Conservation (phyloP, 306 rosid species). For the Acacia confusa region DNA sequence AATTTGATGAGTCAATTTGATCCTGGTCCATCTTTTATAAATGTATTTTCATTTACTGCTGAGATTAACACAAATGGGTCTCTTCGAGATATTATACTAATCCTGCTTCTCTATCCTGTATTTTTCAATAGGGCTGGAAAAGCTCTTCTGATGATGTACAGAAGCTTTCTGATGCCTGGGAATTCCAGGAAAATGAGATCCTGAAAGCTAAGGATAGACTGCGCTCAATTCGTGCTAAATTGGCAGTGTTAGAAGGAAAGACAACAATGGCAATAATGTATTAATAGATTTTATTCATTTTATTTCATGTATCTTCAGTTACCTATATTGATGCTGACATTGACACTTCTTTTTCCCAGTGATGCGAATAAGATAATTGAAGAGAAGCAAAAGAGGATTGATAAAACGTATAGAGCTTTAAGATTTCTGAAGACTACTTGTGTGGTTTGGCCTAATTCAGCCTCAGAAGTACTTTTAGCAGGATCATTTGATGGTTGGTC, state of each 20-base stretch:
- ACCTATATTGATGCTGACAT: slow-evolving; percentile 22
- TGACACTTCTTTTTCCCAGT: slow-evolving; percentile 44
- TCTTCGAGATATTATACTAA: slow-evolving; percentile 3
- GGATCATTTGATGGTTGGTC: slow-evolving; percentile 99
- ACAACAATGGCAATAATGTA: slow-evolving; percentile 78
- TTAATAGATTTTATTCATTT: slow-evolving; percentile 24
- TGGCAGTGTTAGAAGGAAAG: slow-evolving; percentile 88
- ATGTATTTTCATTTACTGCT: slow-evolving; percentile 6
- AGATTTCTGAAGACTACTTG: slow-evolving; percentile 52
- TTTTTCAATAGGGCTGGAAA: slow-evolving; percentile 53
- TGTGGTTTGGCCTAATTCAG: slow-evolving; percentile 77
- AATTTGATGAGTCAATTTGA: neutral
- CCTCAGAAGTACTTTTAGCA: slow-evolving; percentile 73
- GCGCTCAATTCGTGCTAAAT: slow-evolving; percentile 74
- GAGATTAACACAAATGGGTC: neutral
- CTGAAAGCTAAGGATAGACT: slow-evolving; percentile 63
- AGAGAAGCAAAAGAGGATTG: slow-evolving; percentile 69
- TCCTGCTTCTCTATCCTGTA: slow-evolving; percentile 26
- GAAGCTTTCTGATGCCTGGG: slow-evolving; percentile 21
- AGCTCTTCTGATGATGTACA: slow-evolving; percentile 53
- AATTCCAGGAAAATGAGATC: slow-evolving; percentile 18
- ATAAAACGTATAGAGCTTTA: slow-evolving; percentile 54
- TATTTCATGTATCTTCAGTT: slow-evolving; percentile 2
- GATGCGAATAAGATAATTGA: slow-evolving; percentile 60
- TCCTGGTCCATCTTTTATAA: neutral